Percentiles rank a stretch among this genome's conserved stretches.
These are phyloP conservation scores for Komagataella kurtzmanii DNA, from an alignment of 805 yeast genomes.

Conservation along the genomic window DNA sequence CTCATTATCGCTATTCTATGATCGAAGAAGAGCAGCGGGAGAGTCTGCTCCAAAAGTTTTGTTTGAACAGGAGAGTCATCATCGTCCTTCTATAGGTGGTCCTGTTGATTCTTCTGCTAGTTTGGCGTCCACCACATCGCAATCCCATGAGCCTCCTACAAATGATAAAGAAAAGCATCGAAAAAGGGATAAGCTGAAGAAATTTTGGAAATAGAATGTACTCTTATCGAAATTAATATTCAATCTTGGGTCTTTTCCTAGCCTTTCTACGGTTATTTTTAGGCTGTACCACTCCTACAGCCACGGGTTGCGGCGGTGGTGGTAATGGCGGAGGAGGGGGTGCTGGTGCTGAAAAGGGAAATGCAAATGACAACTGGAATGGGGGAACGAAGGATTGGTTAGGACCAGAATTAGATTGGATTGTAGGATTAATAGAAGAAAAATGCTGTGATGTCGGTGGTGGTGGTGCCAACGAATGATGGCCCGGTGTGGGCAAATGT, in stretches of 20 bases:
- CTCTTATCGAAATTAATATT: background rate
- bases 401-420: background rate
- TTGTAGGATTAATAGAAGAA: background rate
- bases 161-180: background rate
- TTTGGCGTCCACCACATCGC: background rate
- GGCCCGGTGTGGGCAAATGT: background rate
- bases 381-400: background rate
- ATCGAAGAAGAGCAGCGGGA: constrained; percentile 8
- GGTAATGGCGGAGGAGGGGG: background rate
- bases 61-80: constrained; percentile 13
- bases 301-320: background rate
- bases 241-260: background rate
- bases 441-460: background rate
- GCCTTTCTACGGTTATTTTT: background rate
- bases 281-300: background rate
- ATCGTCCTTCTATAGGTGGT: background rate
- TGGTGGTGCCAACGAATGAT: background rate
- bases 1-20: constrained; percentile 28
- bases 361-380: background rate
- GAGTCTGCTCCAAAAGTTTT: constrained; percentile 27
- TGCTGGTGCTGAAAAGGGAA: background rate
- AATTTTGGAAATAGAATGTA: background rate
- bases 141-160: background rate
- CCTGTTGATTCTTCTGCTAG: background rate
- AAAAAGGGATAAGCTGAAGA: background rate